Base-by-base conservation (phyloP, 441 rosid genomes). In the Gossypium davidsonii region DNA sequence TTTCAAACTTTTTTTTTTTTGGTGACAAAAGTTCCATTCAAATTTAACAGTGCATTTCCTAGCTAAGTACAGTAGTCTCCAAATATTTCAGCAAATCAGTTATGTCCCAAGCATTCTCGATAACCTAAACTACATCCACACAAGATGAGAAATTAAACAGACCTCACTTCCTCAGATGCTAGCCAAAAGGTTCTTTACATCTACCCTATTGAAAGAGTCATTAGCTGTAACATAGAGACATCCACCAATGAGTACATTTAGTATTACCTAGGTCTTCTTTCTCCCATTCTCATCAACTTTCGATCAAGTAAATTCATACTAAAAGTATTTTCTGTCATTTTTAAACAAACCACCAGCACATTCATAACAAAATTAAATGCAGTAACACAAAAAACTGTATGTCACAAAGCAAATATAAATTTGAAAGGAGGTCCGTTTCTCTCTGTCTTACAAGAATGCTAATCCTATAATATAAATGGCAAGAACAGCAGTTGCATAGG, bases 141-240 rank as follows among this genome's bases (percentile, higher is more conserved):
- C 55, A 65, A 65, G 70, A 44, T 65, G 20, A 65, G 11, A 17
- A 49, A 67, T 25, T 67, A 15, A 49, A 49, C n/a, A 67, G 71
- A 12, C 23, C 23, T 49, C 57, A 48, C 23, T 21, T 66, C 56
- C 21, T 66, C 26, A 4, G 39, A 48, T 67, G 23, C 70, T 48
- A 48, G 42, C 71, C 49, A 48, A 66, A 67, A 25, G 21, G 39
- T 20, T 44, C 56, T 48, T 26, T 49, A 26, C 25, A 25, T 67
- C 44, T 49, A n/a, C 71, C 42, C n/a, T 49, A 15, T n/a, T 14
- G 25, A 67, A 67, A 48, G 39, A 7, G 53, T 6, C 44, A 49
- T 25, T 49, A 48, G 70, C 11, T 25, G 23, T 66, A 12, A 67
- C 20, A 17, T 3, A 49, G 53, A 25, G 23, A 67, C 58, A 5